Conservation (phyloP, 768 basidiomycete species). For the Psilocybe cyanescens region DNA sequence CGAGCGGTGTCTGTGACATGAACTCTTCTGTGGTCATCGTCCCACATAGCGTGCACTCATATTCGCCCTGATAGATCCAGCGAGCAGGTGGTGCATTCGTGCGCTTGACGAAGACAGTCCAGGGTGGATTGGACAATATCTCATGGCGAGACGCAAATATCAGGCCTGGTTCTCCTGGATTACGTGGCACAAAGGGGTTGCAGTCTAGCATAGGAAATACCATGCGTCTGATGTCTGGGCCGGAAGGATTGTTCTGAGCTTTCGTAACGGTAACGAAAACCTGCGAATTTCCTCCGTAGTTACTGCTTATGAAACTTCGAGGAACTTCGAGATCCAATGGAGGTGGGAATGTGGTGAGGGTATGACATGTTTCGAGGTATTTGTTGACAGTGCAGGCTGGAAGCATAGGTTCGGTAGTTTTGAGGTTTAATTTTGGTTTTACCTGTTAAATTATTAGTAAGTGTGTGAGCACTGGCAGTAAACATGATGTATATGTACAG, state of each 20-base stretch:
- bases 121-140: constrained; percentile 19
- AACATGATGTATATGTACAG: too few species aligned
- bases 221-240: constrained; percentile 8
- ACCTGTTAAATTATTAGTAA: background rate
- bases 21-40: constrained; percentile 24
- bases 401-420: background rate
- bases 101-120: constrained; percentile 23
- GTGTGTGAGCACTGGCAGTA: too few species aligned
- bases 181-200: constrained; percentile 25
- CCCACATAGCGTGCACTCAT: constrained; percentile 22
- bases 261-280: constrained; percentile 21
- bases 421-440: background rate
- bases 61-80: constrained; percentile 31
- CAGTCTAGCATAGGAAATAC: constrained; percentile 24
- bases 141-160: constrained; percentile 25
- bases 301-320: constrained; percentile 16
- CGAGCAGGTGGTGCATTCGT: constrained; percentile 1
- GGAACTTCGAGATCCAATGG: constrained; percentile 15
- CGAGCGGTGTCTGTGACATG: constrained; percentile 14
- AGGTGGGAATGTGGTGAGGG: background rate
- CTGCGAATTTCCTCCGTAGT: constrained; percentile 21
- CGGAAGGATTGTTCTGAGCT: constrained; percentile 15
- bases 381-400: background rate
- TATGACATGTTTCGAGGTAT: background rate
- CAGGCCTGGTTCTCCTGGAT: constrained; percentile 27